Evolutionary conservation across 1,284 basidiomycete species (phyloP).

Genomic region (Sparassis latifolia): DNA sequence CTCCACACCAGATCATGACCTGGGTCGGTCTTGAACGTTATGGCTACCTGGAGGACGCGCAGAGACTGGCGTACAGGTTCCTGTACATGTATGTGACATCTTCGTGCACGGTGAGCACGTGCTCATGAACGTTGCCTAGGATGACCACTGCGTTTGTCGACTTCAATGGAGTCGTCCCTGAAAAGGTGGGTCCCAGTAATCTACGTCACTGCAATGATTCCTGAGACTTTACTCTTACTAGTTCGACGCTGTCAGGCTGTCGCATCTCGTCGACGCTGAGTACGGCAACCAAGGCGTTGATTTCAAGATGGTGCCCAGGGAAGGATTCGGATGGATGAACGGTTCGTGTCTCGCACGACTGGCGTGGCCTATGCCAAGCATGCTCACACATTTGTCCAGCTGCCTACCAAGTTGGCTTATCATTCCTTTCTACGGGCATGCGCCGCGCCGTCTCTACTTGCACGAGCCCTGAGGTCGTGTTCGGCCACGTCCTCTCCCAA

Average conservation of each 20-base stretch:
- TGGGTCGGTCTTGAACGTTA: conserved; percentile 98
- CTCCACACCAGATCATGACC: conserved; percentile 93
- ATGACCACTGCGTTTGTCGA: conserved; percentile 91
- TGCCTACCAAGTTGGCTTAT: conserved; percentile 90
- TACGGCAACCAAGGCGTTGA: conserved; percentile 98
- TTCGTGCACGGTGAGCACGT: not conserved
- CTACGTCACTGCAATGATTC: not conserved
- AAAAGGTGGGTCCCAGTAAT: conserved; percentile 59
- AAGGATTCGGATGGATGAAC: conserved; percentile 98
- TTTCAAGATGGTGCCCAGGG: conserved; percentile 93
- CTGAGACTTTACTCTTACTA: conserved; percentile 18
- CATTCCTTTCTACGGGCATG: conserved; percentile 93
- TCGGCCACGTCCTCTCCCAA: conserved; percentile 43
- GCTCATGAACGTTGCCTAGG: conserved; percentile 33
- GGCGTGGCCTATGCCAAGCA: not conserved
- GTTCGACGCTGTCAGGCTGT: conserved; percentile 95
- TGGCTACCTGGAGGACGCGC: conserved; percentile 90
- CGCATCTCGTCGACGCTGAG: conserved; percentile 95
- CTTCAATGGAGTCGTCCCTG: conserved; percentile 95
- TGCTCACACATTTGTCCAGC: conserved; percentile 38
- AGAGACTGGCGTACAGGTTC: conserved; percentile 92
- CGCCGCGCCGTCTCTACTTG: conserved; percentile 90
- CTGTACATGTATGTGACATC: conserved; percentile 76
- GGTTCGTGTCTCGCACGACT: conserved; percentile 35
- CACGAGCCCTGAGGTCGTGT: conserved; percentile 88